Evolutionary conservation across 2,329 filamentous ascomycete species (phyloP).

Genomic region (Microsporum audouinii): DNA sequence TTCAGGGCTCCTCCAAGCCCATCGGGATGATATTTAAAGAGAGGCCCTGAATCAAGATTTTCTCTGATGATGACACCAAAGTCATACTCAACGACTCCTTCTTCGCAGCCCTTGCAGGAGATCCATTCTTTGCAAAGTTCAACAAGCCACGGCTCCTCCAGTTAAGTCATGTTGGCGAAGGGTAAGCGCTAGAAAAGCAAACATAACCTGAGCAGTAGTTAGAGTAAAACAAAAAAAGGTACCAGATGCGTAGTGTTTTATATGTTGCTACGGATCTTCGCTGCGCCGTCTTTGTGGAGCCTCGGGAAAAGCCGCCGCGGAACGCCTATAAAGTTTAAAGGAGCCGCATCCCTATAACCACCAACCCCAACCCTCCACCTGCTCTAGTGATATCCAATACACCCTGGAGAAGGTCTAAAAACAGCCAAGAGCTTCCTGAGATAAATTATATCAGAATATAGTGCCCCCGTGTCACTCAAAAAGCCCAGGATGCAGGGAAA

Average conservation of each 20-base stretch:
- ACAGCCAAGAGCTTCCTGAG: no score
- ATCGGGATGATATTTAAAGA: not conserved
- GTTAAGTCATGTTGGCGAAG: not conserved
- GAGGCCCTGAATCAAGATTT: not conserved
- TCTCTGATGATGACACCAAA: not conserved
- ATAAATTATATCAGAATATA: not conserved
- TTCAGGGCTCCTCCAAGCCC: not conserved
- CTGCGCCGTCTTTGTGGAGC: no score
- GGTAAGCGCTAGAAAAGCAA: not conserved
- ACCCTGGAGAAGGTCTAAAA: no score
- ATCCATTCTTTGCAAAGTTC: not conserved
- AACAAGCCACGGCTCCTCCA: slow-evolving; percentile 1
- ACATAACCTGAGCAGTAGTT: no score
- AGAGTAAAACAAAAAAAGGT: no score
- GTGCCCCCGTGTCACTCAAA: not conserved
- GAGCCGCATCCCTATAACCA: no score
- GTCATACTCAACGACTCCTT: slow-evolving; percentile 5
- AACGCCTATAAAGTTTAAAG: no score
- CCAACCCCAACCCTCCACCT: no score
- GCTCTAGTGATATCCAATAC: no score
- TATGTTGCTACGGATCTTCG: no score
- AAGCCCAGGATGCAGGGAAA: not conserved
- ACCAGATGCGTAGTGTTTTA: no score
- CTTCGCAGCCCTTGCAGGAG: not conserved
- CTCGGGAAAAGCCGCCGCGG: no score